Evolutionary conservation across 805 yeast genomes (phyloP), one percentile per base, ranked within the genome.

Genomic region (Wickerhamiella australiensis): DNA sequence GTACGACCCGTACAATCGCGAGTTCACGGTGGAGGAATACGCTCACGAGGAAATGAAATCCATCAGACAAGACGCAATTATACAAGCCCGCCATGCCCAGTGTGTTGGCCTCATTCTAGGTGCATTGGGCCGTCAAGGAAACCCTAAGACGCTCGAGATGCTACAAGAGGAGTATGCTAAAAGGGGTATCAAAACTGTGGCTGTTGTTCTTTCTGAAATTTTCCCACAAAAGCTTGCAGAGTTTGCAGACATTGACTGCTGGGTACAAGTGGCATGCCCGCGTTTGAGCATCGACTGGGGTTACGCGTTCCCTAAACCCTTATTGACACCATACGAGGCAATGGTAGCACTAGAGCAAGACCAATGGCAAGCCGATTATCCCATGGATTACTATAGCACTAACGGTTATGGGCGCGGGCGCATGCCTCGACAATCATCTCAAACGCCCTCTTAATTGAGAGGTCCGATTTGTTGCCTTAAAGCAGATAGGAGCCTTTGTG

Each of bases 241-340:
- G 80, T 92, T 92, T 65, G 88, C 85, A 58, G 92, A 85, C 59
- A 77, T 90, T 15, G 98, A 92, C 65, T 94, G 88, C 1, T 92
- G 92, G 72, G 84, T 92, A 12, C 98, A 92, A 65, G 95, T 92
- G 2, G 98, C 98, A 0, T 92, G 98, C 63, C 98, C 98, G 0
- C 72, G 98, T 59, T 68, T 92, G 42, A 85, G 95, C 1, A 90
- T 92, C 38, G 98, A 92, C 64, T 92, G 98, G 98, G 98, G 98
- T 0, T 92, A 92, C 64, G 98, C 98, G 0, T 92, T 92, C 61
- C 79, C 79, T 52, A 84, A 83, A 60, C 98, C 98, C 0, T 68
- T 92, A 40, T 67, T 92, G 51, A 90, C 98, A 0, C 98, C 98
- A 0, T 92, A 92, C 62, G 98, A 92, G 62, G 86, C 96, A 0